Conservation (phyloP, 768 basidiomycete genomes). For the Lentinula sp. region DNA sequence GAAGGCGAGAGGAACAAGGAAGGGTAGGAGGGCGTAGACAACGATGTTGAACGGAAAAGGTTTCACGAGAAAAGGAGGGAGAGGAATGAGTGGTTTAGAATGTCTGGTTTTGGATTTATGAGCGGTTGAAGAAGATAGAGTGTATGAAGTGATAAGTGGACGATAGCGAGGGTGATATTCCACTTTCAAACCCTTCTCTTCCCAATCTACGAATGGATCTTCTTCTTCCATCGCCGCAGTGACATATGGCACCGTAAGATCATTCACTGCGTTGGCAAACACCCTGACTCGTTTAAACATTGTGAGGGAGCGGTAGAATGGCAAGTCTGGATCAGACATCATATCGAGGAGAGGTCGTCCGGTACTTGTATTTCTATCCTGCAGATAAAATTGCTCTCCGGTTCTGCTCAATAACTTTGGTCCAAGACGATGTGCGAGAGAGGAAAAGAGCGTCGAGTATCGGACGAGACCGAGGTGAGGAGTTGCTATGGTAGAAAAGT, state of each 20-base stretch:
- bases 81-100: background rate
- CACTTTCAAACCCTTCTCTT: slow-evolving; percentile 30
- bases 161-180: slow-evolving; percentile 1
- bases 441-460: slow-evolving; percentile 37
- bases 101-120: background rate
- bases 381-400: slow-evolving; percentile 47
- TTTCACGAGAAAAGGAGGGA: background rate
- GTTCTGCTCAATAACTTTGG: slow-evolving; percentile 50
- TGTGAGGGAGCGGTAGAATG: slow-evolving; percentile 71
- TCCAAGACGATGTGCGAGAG: slow-evolving; percentile 35
- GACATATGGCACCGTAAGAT: slow-evolving; percentile 34
- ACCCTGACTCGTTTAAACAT: slow-evolving; percentile 60
- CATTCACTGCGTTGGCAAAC: slow-evolving; percentile 37
- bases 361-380: slow-evolving; percentile 45
- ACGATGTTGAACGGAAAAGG: slow-evolving; percentile 21
- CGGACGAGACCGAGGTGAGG: slow-evolving; percentile 54
- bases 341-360: slow-evolving; percentile 48
- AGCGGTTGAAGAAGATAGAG: background rate
- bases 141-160: background rate
- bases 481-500: slow-evolving; percentile 60
- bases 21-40: slow-evolving; percentile 49
- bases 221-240: slow-evolving; percentile 31
- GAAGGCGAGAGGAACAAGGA: slow-evolving; percentile 60
- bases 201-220: slow-evolving; percentile 33
- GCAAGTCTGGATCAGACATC: slow-evolving; percentile 62